Conservation (phyloP, 2,329 filamentous ascomycete genomes). For the Aspergillus sp. region DNA sequence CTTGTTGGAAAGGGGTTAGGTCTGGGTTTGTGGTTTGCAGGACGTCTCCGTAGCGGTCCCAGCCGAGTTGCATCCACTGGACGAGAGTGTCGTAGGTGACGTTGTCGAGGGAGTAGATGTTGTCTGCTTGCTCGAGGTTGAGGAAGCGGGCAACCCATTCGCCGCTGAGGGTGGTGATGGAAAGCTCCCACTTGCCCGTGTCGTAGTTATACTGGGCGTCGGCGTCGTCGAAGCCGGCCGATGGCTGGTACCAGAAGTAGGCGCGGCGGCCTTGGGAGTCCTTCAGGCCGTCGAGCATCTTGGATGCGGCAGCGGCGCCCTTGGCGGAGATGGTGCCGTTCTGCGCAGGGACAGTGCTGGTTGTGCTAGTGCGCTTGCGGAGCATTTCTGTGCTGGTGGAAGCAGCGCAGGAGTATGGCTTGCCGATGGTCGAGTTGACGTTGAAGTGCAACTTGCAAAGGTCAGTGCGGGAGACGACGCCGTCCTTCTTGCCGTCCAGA, state of each 20-base stretch:
- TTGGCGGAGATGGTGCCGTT: slow-evolving; percentile 12
- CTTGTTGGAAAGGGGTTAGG: slow-evolving; percentile 5
- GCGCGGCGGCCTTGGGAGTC: slow-evolving; percentile 29
- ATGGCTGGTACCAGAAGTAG: slow-evolving; percentile 34
- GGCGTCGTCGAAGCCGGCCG: slow-evolving; percentile 27
- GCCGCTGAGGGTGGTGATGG: slow-evolving; percentile 26
- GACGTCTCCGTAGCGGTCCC: slow-evolving; percentile 44
- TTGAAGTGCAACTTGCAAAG: slow-evolving; percentile 44
- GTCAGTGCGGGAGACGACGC: slow-evolving; percentile 46
- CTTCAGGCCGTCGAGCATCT: slow-evolving; percentile 29
- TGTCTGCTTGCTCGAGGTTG: slow-evolving; percentile 2
- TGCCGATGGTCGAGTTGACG: slow-evolving; percentile 37
- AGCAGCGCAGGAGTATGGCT: slow-evolving; percentile 39
- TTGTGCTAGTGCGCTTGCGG: slow-evolving; percentile 5
- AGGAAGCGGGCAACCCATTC: slow-evolving; percentile 21
- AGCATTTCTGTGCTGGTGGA: slow-evolving; percentile 1
- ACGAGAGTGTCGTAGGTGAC: slow-evolving; percentile 53
- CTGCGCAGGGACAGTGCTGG: slow-evolving; percentile 11
- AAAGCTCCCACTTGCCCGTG: slow-evolving; percentile 26
- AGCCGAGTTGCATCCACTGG: slow-evolving; percentile 48
- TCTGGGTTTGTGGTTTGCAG: slow-evolving; percentile 45
- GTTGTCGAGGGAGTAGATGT: slow-evolving; percentile 27
- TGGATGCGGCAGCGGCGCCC: slow-evolving; percentile 17
- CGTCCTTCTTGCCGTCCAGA: slow-evolving; percentile 50
- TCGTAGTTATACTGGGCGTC: slow-evolving; percentile 28